phyloP scores from a whole-genome alignment of 805 yeast genomes.

The Candida corydali region DNA sequence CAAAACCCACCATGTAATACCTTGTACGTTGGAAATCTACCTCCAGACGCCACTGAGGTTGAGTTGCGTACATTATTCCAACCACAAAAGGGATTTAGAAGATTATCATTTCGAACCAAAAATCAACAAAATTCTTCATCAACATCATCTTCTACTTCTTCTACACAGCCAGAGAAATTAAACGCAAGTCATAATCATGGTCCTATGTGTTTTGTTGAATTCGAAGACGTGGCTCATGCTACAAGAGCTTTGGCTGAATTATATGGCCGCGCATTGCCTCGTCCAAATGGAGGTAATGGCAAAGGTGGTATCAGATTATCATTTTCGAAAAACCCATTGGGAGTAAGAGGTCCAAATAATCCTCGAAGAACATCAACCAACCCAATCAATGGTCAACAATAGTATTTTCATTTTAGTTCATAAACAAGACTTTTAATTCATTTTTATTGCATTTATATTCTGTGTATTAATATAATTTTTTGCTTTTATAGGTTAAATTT shows the following conservation, averaged over 20 bases:
- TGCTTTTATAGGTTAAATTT: too few relatives aligned
- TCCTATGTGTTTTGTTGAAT: slow-evolving; percentile 99
- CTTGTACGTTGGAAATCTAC: slow-evolving; percentile 91
- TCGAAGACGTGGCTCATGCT: slow-evolving; percentile 92
- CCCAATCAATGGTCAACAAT: slow-evolving; percentile 19
- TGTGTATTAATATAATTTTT: too few relatives aligned
- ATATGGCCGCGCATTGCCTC: slow-evolving; percentile 86
- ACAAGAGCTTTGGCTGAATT: slow-evolving; percentile 90
- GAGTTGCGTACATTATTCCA: slow-evolving; percentile 85
- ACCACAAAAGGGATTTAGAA: slow-evolving; percentile 86
- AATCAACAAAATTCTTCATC: slow-evolving; percentile 29
- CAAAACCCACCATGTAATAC: slow-evolving; percentile 99
- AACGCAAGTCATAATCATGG: slow-evolving; percentile 59
- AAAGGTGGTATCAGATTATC: slow-evolving; percentile 95
- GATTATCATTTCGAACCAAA: slow-evolving; percentile 81
- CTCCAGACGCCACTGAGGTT: slow-evolving; percentile 94
- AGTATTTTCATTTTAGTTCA: too few relatives aligned
- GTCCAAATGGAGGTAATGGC: slow-evolving; percentile 62
- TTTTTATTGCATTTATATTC: too few relatives aligned
- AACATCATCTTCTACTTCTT: slow-evolving; percentile 20
- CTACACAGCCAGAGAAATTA: slow-evolving; percentile 7
- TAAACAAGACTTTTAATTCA: too few relatives aligned
- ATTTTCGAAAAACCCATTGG: slow-evolving; percentile 93
- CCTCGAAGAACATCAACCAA: slow-evolving; percentile 38
- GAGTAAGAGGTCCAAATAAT: slow-evolving; percentile 75